Evolutionary conservation across 2,329 filamentous ascomycete genomes (phyloP), one percentile per base, ranked within the genome.

Genomic region (Colletotrichum horii): DNA sequence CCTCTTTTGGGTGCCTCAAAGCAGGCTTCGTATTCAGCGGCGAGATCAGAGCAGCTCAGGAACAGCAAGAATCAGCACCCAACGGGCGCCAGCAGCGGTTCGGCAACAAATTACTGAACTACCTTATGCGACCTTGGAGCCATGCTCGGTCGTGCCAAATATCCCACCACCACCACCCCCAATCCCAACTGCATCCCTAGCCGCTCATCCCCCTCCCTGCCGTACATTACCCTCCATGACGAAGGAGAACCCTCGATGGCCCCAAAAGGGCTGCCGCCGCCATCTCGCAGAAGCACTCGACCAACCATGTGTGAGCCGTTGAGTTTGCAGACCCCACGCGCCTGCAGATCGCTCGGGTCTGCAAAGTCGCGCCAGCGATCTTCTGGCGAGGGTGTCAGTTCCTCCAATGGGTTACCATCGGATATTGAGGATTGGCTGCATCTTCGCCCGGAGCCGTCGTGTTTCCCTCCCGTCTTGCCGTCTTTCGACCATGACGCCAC

Each of bases 71-170:
- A 75, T 75, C 74, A 36, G 36, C 61, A 38, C 56, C 28, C 14
- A 38, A 62, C 52, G 60, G 74, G 71, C 74, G 71, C 71, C 66
- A 71, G 55, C 74, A 74, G 74, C 74, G 74, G 56, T 61, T 66
- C 71, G 60, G 36, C 66, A 43, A 52, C 30, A 65, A 43, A 65
- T 66, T 48, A 58, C 28, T 52, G 38, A 22, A 56, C 38, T 71
- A 48, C 55, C 34, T 61, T 6, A 68, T 72, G 70, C 65, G 38
- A 62, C 64, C 65, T 68, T 56, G 38, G 61, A 68, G 30, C 28
- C 38, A 55, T 56, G 58, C 36, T 30, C 66, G 30, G 48, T 43
- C 56, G 48, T 48, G 34, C 43, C 60, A 48, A 34, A 58, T 55
- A 26, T 52, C 28, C 56, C 16, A 38, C 22, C n/a, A 32, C 58